Evolutionary conservation across 345 rosid genomes (phyloP).

Genomic region (Citrus medica): DNA sequence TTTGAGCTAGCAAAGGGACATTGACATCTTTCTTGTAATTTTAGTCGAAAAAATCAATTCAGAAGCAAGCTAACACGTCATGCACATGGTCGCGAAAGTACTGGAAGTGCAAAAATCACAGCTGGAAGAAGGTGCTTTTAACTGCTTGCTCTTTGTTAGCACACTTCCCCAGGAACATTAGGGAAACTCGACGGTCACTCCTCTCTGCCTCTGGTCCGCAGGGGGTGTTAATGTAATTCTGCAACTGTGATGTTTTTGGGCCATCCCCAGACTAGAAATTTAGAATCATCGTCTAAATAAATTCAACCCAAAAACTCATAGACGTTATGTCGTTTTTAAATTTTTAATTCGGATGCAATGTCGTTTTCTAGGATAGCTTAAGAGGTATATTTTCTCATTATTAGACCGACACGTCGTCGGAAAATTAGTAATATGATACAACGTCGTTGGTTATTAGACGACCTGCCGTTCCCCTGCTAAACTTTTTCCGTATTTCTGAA

Average conservation of each 20-base stretch:
- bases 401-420: too few species aligned
- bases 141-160: not conserved
- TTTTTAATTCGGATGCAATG: too few species aligned
- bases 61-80: not conserved
- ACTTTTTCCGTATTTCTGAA: too few species aligned
- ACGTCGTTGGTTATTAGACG: too few species aligned
- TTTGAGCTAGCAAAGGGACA: not conserved
- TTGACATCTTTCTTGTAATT: not conserved
- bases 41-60: not conserved
- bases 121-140: not conserved
- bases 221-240: not conserved
- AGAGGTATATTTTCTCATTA: too few species aligned
- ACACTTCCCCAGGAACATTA: not conserved
- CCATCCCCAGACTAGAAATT: not conserved
- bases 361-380: too few species aligned
- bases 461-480: too few species aligned
- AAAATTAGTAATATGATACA: too few species aligned
- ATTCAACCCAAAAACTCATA: too few species aligned
- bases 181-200: not conserved
- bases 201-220: not conserved
- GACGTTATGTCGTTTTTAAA: too few species aligned
- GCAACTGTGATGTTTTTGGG: not conserved
- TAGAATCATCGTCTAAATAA: not conserved
- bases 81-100: not conserved
- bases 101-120: not conserved